phyloP scores from a whole-genome alignment of 2,329 filamentous ascomycete species.

The Aspergillus viridinutans region DNA sequence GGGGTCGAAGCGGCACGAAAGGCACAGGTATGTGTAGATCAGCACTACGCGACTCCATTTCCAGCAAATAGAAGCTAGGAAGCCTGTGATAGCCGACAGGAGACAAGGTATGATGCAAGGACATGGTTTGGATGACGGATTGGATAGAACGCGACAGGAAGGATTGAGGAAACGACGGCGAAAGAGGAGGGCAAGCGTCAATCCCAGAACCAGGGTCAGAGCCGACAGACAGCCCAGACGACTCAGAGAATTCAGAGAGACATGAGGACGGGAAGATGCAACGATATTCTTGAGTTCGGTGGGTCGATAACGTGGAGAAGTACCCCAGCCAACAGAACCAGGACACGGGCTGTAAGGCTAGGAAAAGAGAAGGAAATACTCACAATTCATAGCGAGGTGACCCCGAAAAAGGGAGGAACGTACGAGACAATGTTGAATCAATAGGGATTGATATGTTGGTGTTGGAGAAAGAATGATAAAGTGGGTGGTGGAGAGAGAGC shows the following conservation, averaged over 20 bases:
- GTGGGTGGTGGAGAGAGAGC: slow-evolving; percentile 29
- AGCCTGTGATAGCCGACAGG: slow-evolving; percentile 19
- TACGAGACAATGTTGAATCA: slow-evolving; percentile 10
- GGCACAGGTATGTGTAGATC: slow-evolving; percentile 19
- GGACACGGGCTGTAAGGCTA: slow-evolving; percentile 24
- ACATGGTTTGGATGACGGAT: slow-evolving; percentile 35
- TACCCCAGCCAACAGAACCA: slow-evolving; percentile 33
- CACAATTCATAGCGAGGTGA: slow-evolving; percentile 57
- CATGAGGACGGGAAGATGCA: slow-evolving; percentile 14
- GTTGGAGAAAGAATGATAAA: slow-evolving; percentile 12
- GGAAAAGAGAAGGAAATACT: slow-evolving; percentile 42
- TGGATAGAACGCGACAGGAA: slow-evolving; percentile 33
- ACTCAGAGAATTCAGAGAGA: slow-evolving; percentile 11
- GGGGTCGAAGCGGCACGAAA: slow-evolving; percentile 15
- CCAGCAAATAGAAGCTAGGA: slow-evolving; percentile 21
- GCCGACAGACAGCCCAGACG: slow-evolving; percentile 12
- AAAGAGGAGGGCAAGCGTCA: slow-evolving; percentile 16
- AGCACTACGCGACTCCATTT: slow-evolving; percentile 33
- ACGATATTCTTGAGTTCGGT: slow-evolving; percentile 27
- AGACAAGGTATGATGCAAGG: slow-evolving; percentile 33
- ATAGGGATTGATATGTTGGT: slow-evolving; percentile 13
- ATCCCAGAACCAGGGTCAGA: slow-evolving; percentile 19
- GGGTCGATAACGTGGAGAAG: slow-evolving; percentile 39
- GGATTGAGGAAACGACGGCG: slow-evolving; percentile 16
- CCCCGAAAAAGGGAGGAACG: slow-evolving; percentile 38